These are phyloP conservation scores for Lactifluus subvellereus DNA, from an alignment of 768 basidiomycete genomes.

Conservation along the genomic window DNA sequence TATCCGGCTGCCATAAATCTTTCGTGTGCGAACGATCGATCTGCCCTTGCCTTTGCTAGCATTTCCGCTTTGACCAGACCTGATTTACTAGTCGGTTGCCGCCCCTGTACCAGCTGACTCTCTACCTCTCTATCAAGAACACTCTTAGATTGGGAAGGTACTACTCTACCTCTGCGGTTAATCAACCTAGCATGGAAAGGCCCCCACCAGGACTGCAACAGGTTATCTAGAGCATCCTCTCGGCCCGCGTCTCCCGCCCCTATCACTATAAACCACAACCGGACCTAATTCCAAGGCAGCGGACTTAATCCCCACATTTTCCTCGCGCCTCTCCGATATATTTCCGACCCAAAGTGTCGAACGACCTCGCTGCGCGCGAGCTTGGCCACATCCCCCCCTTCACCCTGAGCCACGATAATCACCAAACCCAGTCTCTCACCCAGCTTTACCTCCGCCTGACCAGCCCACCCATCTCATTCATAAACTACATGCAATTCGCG, in stretches of 20 bases:
- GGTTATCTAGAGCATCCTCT: neutral
- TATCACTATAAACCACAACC: neutral
- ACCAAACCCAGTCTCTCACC: neutral
- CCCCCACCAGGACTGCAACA: neutral
- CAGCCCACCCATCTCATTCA: neutral
- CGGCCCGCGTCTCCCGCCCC: neutral
- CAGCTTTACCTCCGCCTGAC: neutral
- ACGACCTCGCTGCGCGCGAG: neutral
- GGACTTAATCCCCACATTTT: neutral
- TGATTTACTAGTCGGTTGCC: neutral
- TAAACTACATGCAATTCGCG: constrained; percentile 11
- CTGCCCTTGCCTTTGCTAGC: neutral
- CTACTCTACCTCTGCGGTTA: neutral
- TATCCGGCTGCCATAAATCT: neutral
- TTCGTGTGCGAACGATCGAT: constrained; percentile 6
- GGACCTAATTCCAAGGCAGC: constrained; percentile 5
- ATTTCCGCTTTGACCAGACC: neutral
- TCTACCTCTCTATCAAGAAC: neutral
- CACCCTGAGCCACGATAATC: neutral
- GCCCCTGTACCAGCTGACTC: neutral
- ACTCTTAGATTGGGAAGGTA: neutral
- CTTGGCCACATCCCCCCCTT: neutral
- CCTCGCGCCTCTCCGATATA: neutral
- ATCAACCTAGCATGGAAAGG: neutral
- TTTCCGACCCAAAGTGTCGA: neutral